phyloP scores from a whole-genome alignment of 257 asterid genomes.

The Solanum ossicruentum region DNA sequence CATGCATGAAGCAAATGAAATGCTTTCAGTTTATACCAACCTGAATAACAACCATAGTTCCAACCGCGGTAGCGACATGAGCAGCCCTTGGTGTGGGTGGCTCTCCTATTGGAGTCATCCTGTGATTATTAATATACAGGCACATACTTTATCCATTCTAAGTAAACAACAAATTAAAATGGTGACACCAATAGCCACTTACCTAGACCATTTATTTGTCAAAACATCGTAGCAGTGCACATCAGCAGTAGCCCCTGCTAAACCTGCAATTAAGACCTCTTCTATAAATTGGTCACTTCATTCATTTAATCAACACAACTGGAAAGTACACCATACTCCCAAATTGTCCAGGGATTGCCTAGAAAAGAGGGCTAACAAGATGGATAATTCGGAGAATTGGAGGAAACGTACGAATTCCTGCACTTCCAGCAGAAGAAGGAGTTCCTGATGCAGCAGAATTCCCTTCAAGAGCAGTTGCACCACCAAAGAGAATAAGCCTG shows the following conservation, averaged over 20 bases:
- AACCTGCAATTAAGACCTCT: slow-evolving; percentile 46
- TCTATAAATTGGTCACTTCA: not conserved
- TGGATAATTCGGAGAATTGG: not conserved
- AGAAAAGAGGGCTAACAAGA: not conserved
- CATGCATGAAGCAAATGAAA: not conserved
- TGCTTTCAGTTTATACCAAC: slow-evolving; percentile 22
- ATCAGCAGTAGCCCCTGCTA: slow-evolving; percentile 99
- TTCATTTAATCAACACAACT: not conserved
- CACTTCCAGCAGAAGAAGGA: slow-evolving; percentile 92
- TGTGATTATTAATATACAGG: slow-evolving; percentile 15
- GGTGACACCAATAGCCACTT: slow-evolving; percentile 2
- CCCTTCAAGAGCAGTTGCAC: slow-evolving; percentile 97
- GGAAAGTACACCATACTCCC: not conserved
- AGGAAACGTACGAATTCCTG: slow-evolving; percentile 78
- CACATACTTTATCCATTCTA: not conserved
- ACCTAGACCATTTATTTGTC: slow-evolving; percentile 96
- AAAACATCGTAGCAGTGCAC: slow-evolving; percentile 85
- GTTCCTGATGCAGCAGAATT: slow-evolving; percentile 88
- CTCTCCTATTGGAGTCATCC: slow-evolving; percentile 93
- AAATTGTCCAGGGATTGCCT: not conserved
- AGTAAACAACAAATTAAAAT: not conserved
- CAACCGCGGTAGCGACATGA: slow-evolving; percentile 98
- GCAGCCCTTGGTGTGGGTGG: slow-evolving; percentile 99
- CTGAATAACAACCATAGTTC: slow-evolving; percentile 99
- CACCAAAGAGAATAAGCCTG: slow-evolving; percentile 81